Conservation (phyloP, 768 basidiomycete species). For the Pleurotus cornucopiae region DNA sequence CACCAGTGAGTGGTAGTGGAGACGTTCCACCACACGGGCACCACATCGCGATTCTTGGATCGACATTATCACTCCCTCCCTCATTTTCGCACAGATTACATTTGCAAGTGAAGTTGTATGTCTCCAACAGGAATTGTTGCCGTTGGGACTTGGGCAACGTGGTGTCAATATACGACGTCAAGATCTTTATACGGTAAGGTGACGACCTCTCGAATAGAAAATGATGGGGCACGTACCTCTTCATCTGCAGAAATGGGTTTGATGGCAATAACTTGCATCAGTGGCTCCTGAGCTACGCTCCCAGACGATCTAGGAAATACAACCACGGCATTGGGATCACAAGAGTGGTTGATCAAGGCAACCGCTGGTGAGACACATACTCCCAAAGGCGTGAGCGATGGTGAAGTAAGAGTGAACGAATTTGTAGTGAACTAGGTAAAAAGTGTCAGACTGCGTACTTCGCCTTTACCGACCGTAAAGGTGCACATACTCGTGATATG, state of each 20-base stretch:
- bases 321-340: constrained; percentile 84
- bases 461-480: neutral
- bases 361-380: constrained; percentile 76
- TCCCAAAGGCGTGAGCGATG: constrained; percentile 77
- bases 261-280: constrained; percentile 72
- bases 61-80: constrained; percentile 25
- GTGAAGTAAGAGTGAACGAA: constrained; percentile 80
- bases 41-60: constrained; percentile 64
- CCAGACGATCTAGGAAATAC: constrained; percentile 70
- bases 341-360: constrained; percentile 87
- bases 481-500: constrained; percentile 59
- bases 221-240: constrained; percentile 46
- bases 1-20: constrained; percentile 43
- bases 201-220: neutral
- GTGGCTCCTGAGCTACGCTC: constrained; percentile 39
- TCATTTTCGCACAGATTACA: constrained; percentile 53
- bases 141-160: constrained; percentile 60
- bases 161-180: constrained; percentile 84
- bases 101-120: constrained; percentile 75
- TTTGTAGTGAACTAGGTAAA: constrained; percentile 78
- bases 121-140: constrained; percentile 54
- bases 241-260: constrained; percentile 58
- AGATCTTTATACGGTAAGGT: constrained; percentile 43
- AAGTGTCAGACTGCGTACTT: neutral
- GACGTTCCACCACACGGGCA: constrained; percentile 75